Conservation (phyloP, 495 filamentous ascomycete species). For the Apiosordaria backusii region DNA sequence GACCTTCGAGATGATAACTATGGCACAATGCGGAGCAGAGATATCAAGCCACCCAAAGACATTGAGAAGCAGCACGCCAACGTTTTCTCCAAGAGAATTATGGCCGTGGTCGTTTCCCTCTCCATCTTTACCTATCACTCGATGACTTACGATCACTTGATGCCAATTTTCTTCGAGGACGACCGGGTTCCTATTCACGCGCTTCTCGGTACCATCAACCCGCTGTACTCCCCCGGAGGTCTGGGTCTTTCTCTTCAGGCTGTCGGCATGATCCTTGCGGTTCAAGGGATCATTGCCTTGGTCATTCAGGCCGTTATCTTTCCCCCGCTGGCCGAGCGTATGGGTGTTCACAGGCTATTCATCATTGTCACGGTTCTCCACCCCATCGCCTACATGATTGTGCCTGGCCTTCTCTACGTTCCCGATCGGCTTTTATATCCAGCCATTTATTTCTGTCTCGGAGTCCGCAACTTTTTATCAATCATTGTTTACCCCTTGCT, state of each 20-base stretch:
- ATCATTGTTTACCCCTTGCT: slow-evolving; percentile 77
- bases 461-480: slow-evolving; percentile 68
- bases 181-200: slow-evolving; percentile 36
- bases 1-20: slow-evolving; percentile 74
- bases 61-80: slow-evolving; percentile 34
- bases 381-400: slow-evolving; percentile 70
- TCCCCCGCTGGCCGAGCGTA: slow-evolving; percentile 61
- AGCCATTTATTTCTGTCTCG: slow-evolving; percentile 69
- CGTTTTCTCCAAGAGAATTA: slow-evolving; percentile 62
- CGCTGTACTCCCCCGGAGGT: slow-evolving; percentile 65
- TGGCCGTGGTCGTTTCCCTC: slow-evolving; percentile 66
- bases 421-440: slow-evolving; percentile 55
- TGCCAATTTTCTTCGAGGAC: slow-evolving; percentile 84
- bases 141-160: slow-evolving; percentile 81
- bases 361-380: slow-evolving; percentile 70
- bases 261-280: slow-evolving; percentile 74
- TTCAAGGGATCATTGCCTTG: slow-evolving; percentile 75
- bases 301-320: slow-evolving; percentile 76
- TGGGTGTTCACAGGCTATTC: slow-evolving; percentile 75
- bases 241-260: slow-evolving; percentile 68
- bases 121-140: slow-evolving; percentile 84
- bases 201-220: slow-evolving; percentile 24
- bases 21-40: slow-evolving; percentile 66
- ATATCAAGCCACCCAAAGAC: slow-evolving; percentile 34
- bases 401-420: slow-evolving; percentile 64